These are phyloP conservation scores for Monosporascus sp. DNA, from an alignment of 2,329 filamentous ascomycete genomes.

Conservation along the genomic window DNA sequence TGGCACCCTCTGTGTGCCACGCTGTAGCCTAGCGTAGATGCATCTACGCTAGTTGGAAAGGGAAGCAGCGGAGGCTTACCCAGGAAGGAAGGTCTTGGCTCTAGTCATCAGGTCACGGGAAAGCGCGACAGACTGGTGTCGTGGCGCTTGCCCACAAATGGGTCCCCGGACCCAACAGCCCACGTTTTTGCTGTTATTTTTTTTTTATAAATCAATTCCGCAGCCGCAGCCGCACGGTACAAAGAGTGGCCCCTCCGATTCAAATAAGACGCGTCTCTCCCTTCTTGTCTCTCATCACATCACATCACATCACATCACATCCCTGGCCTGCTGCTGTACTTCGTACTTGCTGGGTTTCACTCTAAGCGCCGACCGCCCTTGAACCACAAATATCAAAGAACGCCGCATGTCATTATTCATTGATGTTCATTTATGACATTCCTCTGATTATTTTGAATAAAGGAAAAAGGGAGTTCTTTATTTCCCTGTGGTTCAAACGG, in stretches of 20 bases:
- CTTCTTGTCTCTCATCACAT: neutral
- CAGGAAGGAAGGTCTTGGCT: neutral
- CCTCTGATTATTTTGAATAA: too few species aligned
- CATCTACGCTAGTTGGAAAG: neutral
- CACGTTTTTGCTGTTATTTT: neutral
- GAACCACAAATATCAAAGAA: neutral
- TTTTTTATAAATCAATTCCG: neutral
- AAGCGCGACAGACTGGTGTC: conserved; percentile 1
- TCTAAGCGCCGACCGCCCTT: neutral
- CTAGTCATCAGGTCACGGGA: conserved; percentile 2
- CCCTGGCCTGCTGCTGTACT: neutral
- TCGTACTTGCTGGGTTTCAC: neutral
- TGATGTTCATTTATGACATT: too few species aligned
- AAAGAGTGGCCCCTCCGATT: neutral
- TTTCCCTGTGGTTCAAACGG: neutral
- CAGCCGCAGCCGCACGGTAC: neutral
- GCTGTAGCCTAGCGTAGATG: neutral
- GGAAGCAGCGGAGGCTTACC: neutral
- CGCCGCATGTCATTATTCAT: neutral
- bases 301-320: too few species aligned
- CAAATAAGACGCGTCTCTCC: neutral
- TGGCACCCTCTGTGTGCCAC: too few species aligned
- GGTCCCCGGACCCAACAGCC: neutral
- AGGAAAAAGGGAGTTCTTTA: too few species aligned
- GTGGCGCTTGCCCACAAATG: neutral